Conservation (phyloP, 352 stramenopile genomes). For the Pythium periplocum region DNA sequence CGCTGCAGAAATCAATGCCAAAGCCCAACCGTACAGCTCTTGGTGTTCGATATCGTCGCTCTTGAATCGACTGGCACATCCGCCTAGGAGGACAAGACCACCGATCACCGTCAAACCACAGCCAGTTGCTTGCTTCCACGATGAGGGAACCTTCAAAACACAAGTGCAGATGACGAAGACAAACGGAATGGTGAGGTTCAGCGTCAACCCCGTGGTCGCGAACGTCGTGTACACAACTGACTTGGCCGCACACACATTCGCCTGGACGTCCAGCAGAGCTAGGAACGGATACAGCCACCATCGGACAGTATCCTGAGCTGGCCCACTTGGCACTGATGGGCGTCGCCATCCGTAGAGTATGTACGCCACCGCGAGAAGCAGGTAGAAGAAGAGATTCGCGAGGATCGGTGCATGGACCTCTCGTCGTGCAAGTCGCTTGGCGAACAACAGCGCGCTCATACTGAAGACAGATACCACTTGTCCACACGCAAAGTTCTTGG, state of each 20-base stretch:
- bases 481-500: slow-evolving; percentile 27
- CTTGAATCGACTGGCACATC: slow-evolving; percentile 15
- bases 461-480: slow-evolving; percentile 41
- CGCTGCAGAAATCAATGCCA: slow-evolving; percentile 24
- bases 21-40: slow-evolving; percentile 26
- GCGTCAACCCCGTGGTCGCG: slow-evolving; percentile 23
- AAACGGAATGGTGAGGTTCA: slow-evolving; percentile 46
- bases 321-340: neutral
- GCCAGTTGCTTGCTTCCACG: slow-evolving; percentile 23
- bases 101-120: slow-evolving; percentile 18
- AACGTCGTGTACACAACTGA: slow-evolving; percentile 32
- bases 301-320: slow-evolving; percentile 1
- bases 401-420: slow-evolving; percentile 24
- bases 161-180: slow-evolving; percentile 27
- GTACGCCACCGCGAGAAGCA: slow-evolving; percentile 21
- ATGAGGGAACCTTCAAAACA: slow-evolving; percentile 21
- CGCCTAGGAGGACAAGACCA: slow-evolving; percentile 22
- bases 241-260: slow-evolving; percentile 28
- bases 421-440: slow-evolving; percentile 28
- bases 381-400: slow-evolving; percentile 38
- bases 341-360: slow-evolving; percentile 19
- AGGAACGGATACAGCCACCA: slow-evolving; percentile 43
- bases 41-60: slow-evolving; percentile 12
- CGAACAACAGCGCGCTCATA: slow-evolving; percentile 29
- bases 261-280: slow-evolving; percentile 35